Evolutionary conservation across 805 yeast species (phyloP).

Genomic region (Lachancea meyersii): DNA sequence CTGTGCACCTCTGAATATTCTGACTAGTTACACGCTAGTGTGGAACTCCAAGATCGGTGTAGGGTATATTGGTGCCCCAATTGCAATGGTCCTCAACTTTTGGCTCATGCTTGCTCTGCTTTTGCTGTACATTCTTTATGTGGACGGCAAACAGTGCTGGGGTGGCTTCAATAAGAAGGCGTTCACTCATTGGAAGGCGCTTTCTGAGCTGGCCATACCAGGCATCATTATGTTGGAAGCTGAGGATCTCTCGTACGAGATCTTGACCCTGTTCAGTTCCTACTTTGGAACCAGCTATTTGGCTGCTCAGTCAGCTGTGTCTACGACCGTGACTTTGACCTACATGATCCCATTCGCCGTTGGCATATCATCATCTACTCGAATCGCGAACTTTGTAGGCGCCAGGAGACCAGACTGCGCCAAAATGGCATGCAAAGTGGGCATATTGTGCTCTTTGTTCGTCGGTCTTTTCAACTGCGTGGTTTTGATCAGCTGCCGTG

Average conservation of each 20-base stretch:
- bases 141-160: constrained; percentile 71
- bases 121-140: constrained; percentile 45
- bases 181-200: constrained; percentile 52
- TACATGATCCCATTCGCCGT: constrained; percentile 75
- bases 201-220: constrained; percentile 57
- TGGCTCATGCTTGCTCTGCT: constrained; percentile 62
- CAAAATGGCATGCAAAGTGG: constrained; percentile 40
- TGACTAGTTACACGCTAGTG: constrained; percentile 64
- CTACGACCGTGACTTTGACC: constrained; percentile 56
- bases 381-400: constrained; percentile 69
- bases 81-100: constrained; percentile 64
- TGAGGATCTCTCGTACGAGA: constrained; percentile 69
- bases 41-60: constrained; percentile 65
- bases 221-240: constrained; percentile 78
- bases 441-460: constrained; percentile 36
- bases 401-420: constrained; percentile 45
- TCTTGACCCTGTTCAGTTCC: constrained; percentile 62
- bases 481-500: constrained; percentile 43
- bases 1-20: constrained; percentile 64
- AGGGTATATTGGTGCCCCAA: constrained; percentile 78
- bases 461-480: constrained; percentile 49
- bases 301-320: constrained; percentile 70
- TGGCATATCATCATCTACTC: constrained; percentile 63
- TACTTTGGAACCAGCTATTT: constrained; percentile 61
- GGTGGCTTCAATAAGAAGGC: constrained; percentile 48